Evolutionary conservation across 345 rosid species (phyloP).

Genomic region (Toxicodendron radicans): DNA sequence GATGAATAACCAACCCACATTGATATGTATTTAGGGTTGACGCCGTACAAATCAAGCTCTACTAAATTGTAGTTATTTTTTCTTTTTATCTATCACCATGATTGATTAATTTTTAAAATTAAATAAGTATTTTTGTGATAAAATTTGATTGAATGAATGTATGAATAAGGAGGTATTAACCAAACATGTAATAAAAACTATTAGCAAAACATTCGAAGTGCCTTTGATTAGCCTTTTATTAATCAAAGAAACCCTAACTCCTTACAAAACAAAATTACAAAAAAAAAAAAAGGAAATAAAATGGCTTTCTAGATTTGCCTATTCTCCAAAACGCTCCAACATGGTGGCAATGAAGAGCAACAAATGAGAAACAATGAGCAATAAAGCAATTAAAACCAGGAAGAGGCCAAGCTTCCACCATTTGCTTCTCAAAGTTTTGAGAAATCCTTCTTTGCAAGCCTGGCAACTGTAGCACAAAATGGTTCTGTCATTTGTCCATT

Average conservation of each 20-base stretch:
- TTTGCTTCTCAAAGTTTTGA: slow-evolving; percentile 45
- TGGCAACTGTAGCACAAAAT: slow-evolving; percentile 59
- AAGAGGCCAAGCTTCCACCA: slow-evolving; percentile 78
- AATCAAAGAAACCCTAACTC: background rate
- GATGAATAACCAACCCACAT: background rate
- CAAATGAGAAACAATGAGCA: slow-evolving; percentile 59
- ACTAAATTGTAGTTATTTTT: too few relatives aligned
- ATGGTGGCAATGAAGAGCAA: slow-evolving; percentile 55
- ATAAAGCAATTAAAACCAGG: slow-evolving; percentile 47
- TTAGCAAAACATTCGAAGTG: background rate
- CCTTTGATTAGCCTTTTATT: background rate
- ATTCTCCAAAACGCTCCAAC: slow-evolving; percentile 43
- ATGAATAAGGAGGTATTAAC: too few relatives aligned
- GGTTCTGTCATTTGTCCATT: slow-evolving; percentile 49
- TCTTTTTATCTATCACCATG: too few relatives aligned
- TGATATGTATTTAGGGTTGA: too few relatives aligned
- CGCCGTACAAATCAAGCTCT: too few relatives aligned
- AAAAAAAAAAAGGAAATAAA: background rate
- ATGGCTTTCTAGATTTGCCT: background rate
- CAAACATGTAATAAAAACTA: too few relatives aligned
- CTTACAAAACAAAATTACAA: background rate
- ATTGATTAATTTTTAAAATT: too few relatives aligned
- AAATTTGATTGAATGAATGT: too few relatives aligned
- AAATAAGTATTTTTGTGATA: too few relatives aligned
- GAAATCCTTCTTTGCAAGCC: slow-evolving; percentile 57